Conservation (phyloP, 2,329 filamentous ascomycete genomes). For the Periconia sp. region DNA sequence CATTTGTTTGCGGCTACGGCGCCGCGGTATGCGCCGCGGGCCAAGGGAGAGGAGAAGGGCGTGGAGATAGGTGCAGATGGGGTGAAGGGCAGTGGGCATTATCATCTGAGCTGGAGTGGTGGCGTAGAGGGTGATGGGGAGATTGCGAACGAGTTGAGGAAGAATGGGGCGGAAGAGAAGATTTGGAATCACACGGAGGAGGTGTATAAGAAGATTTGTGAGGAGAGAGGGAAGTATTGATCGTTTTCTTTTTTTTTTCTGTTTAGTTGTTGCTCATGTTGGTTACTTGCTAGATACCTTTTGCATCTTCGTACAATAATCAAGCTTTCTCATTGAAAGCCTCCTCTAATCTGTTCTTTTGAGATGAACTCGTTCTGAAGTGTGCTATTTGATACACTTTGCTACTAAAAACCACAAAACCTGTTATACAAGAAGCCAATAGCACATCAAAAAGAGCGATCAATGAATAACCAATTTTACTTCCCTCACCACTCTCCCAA, state of each 20-base stretch:
- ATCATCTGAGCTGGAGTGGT: slow-evolving; percentile 28
- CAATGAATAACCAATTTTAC: too few species aligned
- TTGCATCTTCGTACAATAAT: too few species aligned
- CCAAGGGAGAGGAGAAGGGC: slow-evolving; percentile 8
- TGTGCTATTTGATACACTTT: too few species aligned
- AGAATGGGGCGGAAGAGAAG: slow-evolving; percentile 25
- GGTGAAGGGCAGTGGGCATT: slow-evolving; percentile 26
- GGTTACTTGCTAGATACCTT: not conserved
- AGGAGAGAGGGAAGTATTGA: slow-evolving; percentile 22
- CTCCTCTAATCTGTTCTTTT: too few species aligned
- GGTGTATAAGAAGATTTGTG: slow-evolving; percentile 32
- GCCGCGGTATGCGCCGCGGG: slow-evolving; percentile 22
- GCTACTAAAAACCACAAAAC: too few species aligned
- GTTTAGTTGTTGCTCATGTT: not conserved
- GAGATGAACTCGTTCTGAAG: too few species aligned
- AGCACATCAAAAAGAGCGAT: too few species aligned
- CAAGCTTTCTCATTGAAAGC: too few species aligned
- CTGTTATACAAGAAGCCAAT: too few species aligned
- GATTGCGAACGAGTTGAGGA: slow-evolving; percentile 19
- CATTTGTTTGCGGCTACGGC: slow-evolving; percentile 36
- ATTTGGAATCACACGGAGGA: slow-evolving; percentile 37
- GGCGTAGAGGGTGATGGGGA: slow-evolving; percentile 20
- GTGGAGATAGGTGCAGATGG: slow-evolving; percentile 25
- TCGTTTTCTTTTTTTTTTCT: not conserved
- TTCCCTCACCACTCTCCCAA: not conserved